These are phyloP conservation scores for Pelargonium hybrid DNA, from an alignment of 441 rosid genomes.

Conservation along the genomic window DNA sequence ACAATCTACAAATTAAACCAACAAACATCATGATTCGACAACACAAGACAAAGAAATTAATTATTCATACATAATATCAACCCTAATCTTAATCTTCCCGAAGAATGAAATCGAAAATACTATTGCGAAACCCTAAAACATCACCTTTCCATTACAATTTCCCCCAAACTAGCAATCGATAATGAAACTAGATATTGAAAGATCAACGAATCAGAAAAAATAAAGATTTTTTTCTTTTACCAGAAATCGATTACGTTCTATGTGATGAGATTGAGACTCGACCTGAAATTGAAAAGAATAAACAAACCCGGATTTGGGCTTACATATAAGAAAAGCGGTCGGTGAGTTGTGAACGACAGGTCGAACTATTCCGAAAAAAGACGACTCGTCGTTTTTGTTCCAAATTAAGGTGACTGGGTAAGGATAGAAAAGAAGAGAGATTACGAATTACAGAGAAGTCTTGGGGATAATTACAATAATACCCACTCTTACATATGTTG, in stretches of 20 bases:
- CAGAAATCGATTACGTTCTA: not conserved
- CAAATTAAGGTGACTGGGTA: too few relatives aligned
- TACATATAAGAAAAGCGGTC: not conserved
- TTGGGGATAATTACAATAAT: too few relatives aligned
- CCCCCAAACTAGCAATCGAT: not conserved
- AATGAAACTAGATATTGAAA: too few relatives aligned
- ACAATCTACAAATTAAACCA: not conserved
- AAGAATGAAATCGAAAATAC: not conserved
- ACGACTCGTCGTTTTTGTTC: too few relatives aligned
- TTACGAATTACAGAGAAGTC: too few relatives aligned
- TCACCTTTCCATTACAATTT: not conserved
- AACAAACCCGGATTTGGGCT: not conserved
- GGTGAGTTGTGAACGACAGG: too few relatives aligned
- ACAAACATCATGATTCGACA: not conserved
- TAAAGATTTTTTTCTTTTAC: not conserved
- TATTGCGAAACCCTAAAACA: not conserved
- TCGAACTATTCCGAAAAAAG: too few relatives aligned
- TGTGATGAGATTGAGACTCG: not conserved
- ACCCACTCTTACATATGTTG: too few relatives aligned
- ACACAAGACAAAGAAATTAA: not conserved
- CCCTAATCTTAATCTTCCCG: not conserved
- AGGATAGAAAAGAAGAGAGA: too few relatives aligned
- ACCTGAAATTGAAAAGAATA: not conserved
- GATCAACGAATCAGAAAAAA: not conserved
- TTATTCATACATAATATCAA: not conserved